A percentile compares a stretch with the other conserved stretches of the same genome.
Evolutionary conservation across 2,329 filamentous ascomycete genomes (phyloP).

Genomic region (Trichoderma atroviride): DNA sequence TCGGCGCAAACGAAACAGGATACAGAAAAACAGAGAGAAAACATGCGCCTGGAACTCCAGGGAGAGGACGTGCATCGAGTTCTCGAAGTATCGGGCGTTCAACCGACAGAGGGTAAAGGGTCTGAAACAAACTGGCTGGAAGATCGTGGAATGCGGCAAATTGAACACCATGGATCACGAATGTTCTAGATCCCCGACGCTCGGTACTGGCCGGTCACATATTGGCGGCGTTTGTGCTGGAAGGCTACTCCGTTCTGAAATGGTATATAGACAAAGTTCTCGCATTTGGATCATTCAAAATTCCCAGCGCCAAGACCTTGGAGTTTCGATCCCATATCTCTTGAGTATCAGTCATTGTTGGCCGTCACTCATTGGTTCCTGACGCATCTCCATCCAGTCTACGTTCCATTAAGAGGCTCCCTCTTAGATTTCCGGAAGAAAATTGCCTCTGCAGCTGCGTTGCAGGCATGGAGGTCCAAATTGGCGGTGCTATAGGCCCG

Average conservation of each 20-base stretch:
- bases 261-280: not conserved
- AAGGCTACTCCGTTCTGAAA: not conserved
- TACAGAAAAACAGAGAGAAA: not conserved
- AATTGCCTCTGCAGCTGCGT: not conserved
- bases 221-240: not conserved
- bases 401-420: slow-evolving; percentile 1
- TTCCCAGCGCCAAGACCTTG: not conserved
- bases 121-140: not conserved
- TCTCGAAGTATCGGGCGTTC: not conserved
- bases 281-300: not conserved
- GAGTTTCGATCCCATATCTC: not conserved
- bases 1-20: not conserved
- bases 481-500: not conserved
- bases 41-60: not conserved
- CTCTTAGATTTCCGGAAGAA: not conserved
- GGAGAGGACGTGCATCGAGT: not conserved
- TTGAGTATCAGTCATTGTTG: not conserved
- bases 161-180: not conserved
- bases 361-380: not conserved
- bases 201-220: not conserved
- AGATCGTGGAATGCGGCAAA: not conserved
- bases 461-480: slow-evolving; percentile 1
- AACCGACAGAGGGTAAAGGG: not conserved
- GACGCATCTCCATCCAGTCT: not conserved
- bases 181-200: not conserved